Conservation (phyloP, 2,329 filamentous ascomycete genomes). For the Aspergillus hiratsukae region DNA sequence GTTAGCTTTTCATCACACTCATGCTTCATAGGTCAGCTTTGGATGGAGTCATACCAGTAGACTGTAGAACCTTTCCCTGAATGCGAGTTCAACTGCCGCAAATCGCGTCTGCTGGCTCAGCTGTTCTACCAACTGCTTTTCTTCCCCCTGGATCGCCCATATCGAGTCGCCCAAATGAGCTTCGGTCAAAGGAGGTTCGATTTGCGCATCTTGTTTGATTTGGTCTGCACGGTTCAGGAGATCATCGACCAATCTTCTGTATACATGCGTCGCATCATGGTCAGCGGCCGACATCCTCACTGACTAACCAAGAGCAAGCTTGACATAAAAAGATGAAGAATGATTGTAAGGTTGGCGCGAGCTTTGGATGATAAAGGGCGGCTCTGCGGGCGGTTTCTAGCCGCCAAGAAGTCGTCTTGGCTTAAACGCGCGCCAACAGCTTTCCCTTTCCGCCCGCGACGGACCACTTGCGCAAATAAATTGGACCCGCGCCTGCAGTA, state of each 20-base stretch:
- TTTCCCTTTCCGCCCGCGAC: slow-evolving; percentile 18
- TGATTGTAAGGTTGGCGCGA: slow-evolving; percentile 7
- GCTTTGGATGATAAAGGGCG: slow-evolving; percentile 10
- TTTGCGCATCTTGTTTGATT: slow-evolving; percentile 55
- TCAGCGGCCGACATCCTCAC: slow-evolving; percentile 32
- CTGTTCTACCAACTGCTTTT: slow-evolving; percentile 23
- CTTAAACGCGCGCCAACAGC: slow-evolving; percentile 30
- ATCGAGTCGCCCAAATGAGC: slow-evolving; percentile 48
- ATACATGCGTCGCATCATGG: slow-evolving; percentile 37
- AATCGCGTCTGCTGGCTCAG: slow-evolving; percentile 54
- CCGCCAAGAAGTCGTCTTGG: slow-evolving; percentile 13
- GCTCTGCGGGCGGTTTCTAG: slow-evolving; percentile 26
- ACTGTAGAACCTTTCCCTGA: slow-evolving; percentile 72
- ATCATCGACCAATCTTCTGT: slow-evolving; percentile 51
- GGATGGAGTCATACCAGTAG: slow-evolving; percentile 60
- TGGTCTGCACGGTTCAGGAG: slow-evolving; percentile 57
- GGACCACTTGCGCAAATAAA: slow-evolving; percentile 28
- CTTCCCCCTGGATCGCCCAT: slow-evolving; percentile 34
- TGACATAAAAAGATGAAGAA: background rate
- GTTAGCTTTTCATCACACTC: slow-evolving; percentile 9
- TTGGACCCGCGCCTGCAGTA: slow-evolving; percentile 46
- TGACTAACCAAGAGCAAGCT: background rate
- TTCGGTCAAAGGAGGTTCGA: slow-evolving; percentile 73
- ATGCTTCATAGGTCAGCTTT: background rate
- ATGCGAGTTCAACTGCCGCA: slow-evolving; percentile 76